Conservation (phyloP, 306 rosid genomes). For the Castanea mollissima region DNA sequence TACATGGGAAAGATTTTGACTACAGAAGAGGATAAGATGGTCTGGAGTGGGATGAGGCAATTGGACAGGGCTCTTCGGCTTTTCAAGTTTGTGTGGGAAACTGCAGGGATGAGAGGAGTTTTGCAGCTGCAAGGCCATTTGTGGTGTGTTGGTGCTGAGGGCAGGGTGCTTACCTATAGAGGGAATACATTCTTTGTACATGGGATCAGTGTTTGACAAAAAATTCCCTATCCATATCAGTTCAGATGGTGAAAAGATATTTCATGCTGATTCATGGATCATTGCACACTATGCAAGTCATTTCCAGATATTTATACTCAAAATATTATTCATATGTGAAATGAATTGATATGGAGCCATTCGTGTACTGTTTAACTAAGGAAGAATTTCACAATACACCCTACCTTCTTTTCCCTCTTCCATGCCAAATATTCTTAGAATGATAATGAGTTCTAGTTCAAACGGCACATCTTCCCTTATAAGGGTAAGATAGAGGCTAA, state of each 20-base stretch:
- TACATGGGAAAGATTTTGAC: slow-evolving; percentile 80
- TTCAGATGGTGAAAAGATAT: neutral
- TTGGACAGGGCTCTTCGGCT: slow-evolving; percentile 69
- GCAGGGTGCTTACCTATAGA: slow-evolving; percentile 55
- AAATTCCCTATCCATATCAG: neutral
- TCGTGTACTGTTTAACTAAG: too few species aligned
- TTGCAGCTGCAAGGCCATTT: slow-evolving; percentile 81
- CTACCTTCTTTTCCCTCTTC: too few species aligned
- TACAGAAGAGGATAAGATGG: slow-evolving; percentile 59
- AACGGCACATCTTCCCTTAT: too few species aligned
- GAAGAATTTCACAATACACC: too few species aligned
- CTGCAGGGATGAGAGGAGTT: slow-evolving; percentile 62
- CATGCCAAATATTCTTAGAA: too few species aligned
- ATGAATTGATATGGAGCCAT: too few species aligned
- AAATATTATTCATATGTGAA: too few species aligned
- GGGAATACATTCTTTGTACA: slow-evolving; percentile 61
- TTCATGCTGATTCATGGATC: neutral
- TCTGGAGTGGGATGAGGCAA: slow-evolving; percentile 78
- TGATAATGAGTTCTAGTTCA: too few species aligned
- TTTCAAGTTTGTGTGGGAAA: slow-evolving; percentile 85
- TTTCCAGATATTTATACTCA: neutral
- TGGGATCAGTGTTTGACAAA: slow-evolving; percentile 48
- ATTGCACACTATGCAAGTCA: neutral
- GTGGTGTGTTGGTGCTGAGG: slow-evolving; percentile 72
- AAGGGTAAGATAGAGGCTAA: too few species aligned